Percentiles rank a stretch among this genome's conserved stretches.
Evolutionary conservation across 2,329 filamentous ascomycete species (phyloP).

Genomic region (Sporothrix sp.): DNA sequence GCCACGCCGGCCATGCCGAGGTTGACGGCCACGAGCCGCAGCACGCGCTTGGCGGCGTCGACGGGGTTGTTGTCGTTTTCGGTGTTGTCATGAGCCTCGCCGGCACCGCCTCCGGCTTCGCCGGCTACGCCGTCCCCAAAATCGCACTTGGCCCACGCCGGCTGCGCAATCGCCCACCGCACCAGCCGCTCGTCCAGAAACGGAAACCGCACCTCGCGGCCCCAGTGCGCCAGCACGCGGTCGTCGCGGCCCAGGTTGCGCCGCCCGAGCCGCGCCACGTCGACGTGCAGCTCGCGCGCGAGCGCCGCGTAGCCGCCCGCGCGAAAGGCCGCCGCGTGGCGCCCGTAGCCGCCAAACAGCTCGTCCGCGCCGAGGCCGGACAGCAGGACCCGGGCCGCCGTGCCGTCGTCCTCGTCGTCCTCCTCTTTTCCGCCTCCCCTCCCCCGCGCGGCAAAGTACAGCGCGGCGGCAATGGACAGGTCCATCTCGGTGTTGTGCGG

Average conservation of each 20-base stretch:
- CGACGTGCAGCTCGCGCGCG: conserved; percentile 71
- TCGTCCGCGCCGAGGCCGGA: conserved; percentile 94
- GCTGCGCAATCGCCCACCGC: conserved; percentile 63
- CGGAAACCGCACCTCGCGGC: conserved; percentile 79
- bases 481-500: conserved; percentile 99
- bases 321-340: conserved; percentile 66
- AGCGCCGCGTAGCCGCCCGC: conserved; percentile 59
- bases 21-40: conserved; percentile 66
- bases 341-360: conserved; percentile 84
- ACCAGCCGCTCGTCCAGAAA: conserved; percentile 83
- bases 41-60: conserved; percentile 70
- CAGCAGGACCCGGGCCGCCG: conserved; percentile 70
- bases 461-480: conserved; percentile 79
- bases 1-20: conserved; percentile 64
- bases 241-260: conserved; percentile 95
- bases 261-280: conserved; percentile 76
- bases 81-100: too few relatives aligned
- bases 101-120: conserved; percentile 21
- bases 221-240: conserved; percentile 80
- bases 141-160: conserved; percentile 80
- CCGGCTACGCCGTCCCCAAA: too few relatives aligned
- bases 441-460: conserved; percentile 91
- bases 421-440: too few relatives aligned
- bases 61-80: conserved; percentile 27
- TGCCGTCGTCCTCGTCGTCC: conserved; percentile 26